These are phyloP conservation scores for Rosellinia necatrix DNA, from an alignment of 2,329 filamentous ascomycete species.

Conservation along the genomic window DNA sequence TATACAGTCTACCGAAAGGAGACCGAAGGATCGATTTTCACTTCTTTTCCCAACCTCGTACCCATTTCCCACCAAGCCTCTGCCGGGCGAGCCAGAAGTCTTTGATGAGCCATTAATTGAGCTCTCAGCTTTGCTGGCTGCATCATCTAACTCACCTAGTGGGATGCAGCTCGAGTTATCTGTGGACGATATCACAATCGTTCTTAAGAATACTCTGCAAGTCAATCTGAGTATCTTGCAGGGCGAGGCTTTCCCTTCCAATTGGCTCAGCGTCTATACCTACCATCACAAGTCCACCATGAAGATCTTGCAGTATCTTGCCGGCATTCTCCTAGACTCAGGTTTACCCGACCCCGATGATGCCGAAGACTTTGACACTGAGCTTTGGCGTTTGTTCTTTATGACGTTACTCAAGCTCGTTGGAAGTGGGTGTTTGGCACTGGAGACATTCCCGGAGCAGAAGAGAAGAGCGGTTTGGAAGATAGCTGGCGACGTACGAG, in stretches of 20 bases:
- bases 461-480: conserved; percentile 98
- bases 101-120: conserved; percentile 91
- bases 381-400: conserved; percentile 94
- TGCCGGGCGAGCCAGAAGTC: conserved; percentile 57
- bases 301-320: conserved; percentile 81
- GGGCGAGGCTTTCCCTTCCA: conserved; percentile 85
- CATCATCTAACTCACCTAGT: conserved; percentile 73
- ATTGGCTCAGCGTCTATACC: conserved; percentile 92
- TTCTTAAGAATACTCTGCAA: conserved; percentile 78
- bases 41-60: conserved; percentile 89
- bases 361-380: conserved; percentile 88
- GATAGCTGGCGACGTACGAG: conserved; percentile 93
- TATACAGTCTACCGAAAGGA: conserved; percentile 63
- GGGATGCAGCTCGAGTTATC: conserved; percentile 77
- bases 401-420: conserved; percentile 86
- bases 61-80: conserved; percentile 78
- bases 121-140: conserved; percentile 83
- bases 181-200: conserved; percentile 73
- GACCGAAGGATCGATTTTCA: conserved; percentile 71
- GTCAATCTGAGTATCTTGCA: conserved; percentile 88
- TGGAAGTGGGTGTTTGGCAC: conserved; percentile 82
- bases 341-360: conserved; percentile 90
- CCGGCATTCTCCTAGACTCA: conserved; percentile 76
- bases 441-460: conserved; percentile 96
- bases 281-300: conserved; percentile 91